Base-by-base conservation (phyloP, 2,329 filamentous ascomycete genomes). In the Aspergillus sp. region DNA sequence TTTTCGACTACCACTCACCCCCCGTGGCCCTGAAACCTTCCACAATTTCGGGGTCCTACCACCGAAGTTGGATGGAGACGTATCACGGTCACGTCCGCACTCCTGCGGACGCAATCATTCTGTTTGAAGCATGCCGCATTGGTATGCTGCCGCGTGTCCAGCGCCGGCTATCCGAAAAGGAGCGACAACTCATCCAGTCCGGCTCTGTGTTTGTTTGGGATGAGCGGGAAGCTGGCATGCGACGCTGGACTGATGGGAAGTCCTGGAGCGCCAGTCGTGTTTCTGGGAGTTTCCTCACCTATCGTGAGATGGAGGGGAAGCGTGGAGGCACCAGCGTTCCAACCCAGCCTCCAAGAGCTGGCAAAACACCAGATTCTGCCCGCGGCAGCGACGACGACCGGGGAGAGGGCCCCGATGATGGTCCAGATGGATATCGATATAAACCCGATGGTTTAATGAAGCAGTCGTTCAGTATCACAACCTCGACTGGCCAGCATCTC, bases 161-260 rank as follows among this genome's bases (percentile, higher is more conserved):
- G 79, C 85, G 95, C 66, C 85, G 95, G 68, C 79, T 97, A 59
- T 98, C 95, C 3, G 95, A 99, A 76, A 98, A 98, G 78, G 95
- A 99, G 78, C 86, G 95, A 61, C 93, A 97, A 72, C 91, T 91
- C 4, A 99, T 99, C 74, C 89, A 91, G 70, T 96, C 93, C 1
- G 95, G 95, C 44, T 99, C 95, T 0, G 93, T 99, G 3, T 99
- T 98, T 70, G 95, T 99, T n/a, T 99, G 95, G 95, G 95, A 99
- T 75, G 95, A 99, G 80, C 84, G 93, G 67, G 95, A 99, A 80
- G 95, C 95, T 11, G 95, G 95, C 65, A 99, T 99, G 95, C 85
- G 95, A 70, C 84, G 95, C 75, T 99, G 95, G 95, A 99, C 95
- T 0, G 95, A 99, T 68, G 95, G 95, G 56, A 99, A 99, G 75